These are phyloP conservation scores for Trichosporon ovoides DNA, from an alignment of 1,284 basidiomycete species.

Conservation along the genomic window DNA sequence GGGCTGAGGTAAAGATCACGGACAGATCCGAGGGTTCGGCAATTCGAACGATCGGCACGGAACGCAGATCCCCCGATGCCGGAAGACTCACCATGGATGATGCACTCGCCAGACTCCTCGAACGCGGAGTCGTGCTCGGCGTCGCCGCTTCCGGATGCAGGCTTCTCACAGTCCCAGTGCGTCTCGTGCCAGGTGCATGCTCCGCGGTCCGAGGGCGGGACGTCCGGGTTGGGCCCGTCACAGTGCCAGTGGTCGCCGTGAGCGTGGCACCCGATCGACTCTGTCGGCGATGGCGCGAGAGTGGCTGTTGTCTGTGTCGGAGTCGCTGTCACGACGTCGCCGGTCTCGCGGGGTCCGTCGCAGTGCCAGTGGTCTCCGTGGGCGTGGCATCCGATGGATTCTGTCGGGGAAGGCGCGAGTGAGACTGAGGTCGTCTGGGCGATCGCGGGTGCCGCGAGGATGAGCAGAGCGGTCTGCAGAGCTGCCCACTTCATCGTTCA, in stretches of 20 bases:
- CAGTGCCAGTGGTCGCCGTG: constrained; percentile 32
- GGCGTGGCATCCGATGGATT: constrained; percentile 23
- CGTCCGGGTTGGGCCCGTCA: constrained; percentile 18
- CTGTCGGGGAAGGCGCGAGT: constrained; percentile 21
- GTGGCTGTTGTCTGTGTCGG: too few relatives aligned
- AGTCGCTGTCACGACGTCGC: too few relatives aligned
- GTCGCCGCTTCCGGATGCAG: constrained; percentile 17
- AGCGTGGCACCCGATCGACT: constrained; percentile 24
- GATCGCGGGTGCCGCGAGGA: constrained; percentile 8
- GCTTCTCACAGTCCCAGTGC: constrained; percentile 34
- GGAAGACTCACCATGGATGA: constrained; percentile 32
- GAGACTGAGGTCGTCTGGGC: constrained; percentile 5
- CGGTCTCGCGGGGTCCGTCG: constrained; percentile 23
- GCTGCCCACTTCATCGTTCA: not conserved
- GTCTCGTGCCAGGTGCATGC: constrained; percentile 32
- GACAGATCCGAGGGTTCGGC: too few relatives aligned
- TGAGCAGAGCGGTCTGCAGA: not conserved
- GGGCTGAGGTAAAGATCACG: too few relatives aligned
- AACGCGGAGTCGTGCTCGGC: constrained; percentile 7
- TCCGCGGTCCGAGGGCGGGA: constrained; percentile 29
- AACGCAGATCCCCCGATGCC: too few relatives aligned
- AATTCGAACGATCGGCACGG: too few relatives aligned
- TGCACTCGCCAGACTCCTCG: constrained; percentile 27
- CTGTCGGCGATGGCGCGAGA: constrained; percentile 21
- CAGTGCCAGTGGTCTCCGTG: constrained; percentile 32